These are phyloP conservation scores for Solanum hybrid DNA, from an alignment of 305 asterid species.

Conservation along the genomic window DNA sequence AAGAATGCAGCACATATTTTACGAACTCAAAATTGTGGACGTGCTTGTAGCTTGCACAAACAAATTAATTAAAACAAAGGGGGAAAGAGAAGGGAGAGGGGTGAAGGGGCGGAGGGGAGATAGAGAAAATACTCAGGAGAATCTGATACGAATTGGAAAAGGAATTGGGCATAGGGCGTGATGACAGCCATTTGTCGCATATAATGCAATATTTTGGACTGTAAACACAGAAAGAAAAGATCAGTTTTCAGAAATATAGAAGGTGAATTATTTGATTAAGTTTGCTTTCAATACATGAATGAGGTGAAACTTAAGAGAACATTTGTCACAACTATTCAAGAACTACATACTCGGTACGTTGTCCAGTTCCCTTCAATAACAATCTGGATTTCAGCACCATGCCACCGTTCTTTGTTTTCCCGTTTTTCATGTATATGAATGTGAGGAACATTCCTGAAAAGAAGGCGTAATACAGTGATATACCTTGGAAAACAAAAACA, in stretches of 20 bases:
- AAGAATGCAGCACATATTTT: neutral
- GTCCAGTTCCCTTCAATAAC: slow-evolving; percentile 93
- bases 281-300: neutral
- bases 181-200: slow-evolving; percentile 99
- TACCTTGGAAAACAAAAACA: neutral
- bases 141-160: slow-evolving; percentile 75
- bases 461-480: neutral
- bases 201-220: slow-evolving; percentile 87
- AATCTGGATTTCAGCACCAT: slow-evolving; percentile 84
- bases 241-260: neutral
- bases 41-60: neutral
- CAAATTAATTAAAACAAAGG: neutral
- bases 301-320: neutral
- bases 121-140: slow-evolving; percentile 57
- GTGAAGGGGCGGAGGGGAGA: slow-evolving; percentile 15
- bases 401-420: slow-evolving; percentile 58
- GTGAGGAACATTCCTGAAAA: slow-evolving; percentile 70
- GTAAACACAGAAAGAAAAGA: slow-evolving; percentile 22
- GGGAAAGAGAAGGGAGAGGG: slow-evolving; percentile 1
- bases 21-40: neutral
- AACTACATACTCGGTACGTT: slow-evolving; percentile 66
- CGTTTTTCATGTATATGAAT: slow-evolving; percentile 72
- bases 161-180: slow-evolving; percentile 86
- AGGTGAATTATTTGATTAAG: neutral
- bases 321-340: neutral